Conservation (phyloP, 2,329 filamentous ascomycete genomes). For the Nectriaceae sp. region DNA sequence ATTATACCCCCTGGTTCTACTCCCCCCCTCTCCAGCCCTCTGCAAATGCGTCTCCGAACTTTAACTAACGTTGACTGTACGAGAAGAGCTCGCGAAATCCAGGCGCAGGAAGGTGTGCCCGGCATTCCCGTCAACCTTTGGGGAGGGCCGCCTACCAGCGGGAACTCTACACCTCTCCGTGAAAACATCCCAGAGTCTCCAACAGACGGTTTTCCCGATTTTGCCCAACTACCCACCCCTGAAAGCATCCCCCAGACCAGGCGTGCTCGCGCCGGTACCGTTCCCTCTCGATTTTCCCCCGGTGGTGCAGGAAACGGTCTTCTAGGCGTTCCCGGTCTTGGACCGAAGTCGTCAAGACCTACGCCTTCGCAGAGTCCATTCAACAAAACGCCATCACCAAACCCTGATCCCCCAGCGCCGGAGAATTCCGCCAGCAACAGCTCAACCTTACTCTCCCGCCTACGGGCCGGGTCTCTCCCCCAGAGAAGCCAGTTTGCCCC, state of each 20-base stretch:
- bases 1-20: slow-evolving; percentile 1
- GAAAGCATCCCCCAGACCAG: slow-evolving; percentile 69
- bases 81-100: slow-evolving; percentile 88
- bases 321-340: slow-evolving; percentile 55
- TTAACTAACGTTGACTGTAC: slow-evolving; percentile 7
- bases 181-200: slow-evolving; percentile 98
- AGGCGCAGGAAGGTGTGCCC: slow-evolving; percentile 87
- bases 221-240: slow-evolving; percentile 70
- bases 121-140: slow-evolving; percentile 72
- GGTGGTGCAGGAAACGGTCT: slow-evolving; percentile 66
- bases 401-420: slow-evolving; percentile 45
- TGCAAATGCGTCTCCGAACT: slow-evolving; percentile 10
- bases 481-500: slow-evolving; percentile 73
- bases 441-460: slow-evolving; percentile 77
- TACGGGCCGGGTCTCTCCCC: slow-evolving; percentile 92
- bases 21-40: not conserved
- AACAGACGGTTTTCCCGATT: slow-evolving; percentile 92
- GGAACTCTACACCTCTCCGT: slow-evolving; percentile 91
- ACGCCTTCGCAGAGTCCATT: slow-evolving; percentile 89
- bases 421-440: slow-evolving; percentile 58
- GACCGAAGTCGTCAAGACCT: slow-evolving; percentile 78
- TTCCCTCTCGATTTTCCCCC: slow-evolving; percentile 92
- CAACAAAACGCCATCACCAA: slow-evolving; percentile 63
- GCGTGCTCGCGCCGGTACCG: slow-evolving; percentile 86
- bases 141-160: slow-evolving; percentile 95